These are phyloP conservation scores for Megacollybia marginata DNA, from an alignment of 768 basidiomycete species.

Conservation along the genomic window DNA sequence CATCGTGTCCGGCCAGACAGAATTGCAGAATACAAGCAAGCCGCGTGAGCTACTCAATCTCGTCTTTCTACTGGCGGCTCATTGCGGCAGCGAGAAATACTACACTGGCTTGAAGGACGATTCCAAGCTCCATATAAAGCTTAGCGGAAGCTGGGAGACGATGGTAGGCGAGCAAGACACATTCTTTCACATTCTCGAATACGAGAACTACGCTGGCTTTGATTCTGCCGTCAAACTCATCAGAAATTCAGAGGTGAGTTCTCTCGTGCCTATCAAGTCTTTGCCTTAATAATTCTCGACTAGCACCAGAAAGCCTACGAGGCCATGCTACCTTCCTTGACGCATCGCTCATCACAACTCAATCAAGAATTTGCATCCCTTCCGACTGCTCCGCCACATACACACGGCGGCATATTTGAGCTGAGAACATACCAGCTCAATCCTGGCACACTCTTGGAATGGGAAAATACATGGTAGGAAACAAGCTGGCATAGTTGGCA, in stretches of 20 bases:
- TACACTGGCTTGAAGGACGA: conserved; percentile 77
- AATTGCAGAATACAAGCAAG: conserved; percentile 77
- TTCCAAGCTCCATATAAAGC: conserved; percentile 67
- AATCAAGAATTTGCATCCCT: conserved; percentile 95
- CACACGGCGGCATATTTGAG: conserved; percentile 90
- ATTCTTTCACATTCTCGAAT: conserved; percentile 79
- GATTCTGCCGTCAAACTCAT: conserved; percentile 69
- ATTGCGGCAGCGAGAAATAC: conserved; percentile 60
- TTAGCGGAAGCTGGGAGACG: conserved; percentile 93
- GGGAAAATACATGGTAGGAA: conserved; percentile 84
- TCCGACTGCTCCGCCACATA: conserved; percentile 81
- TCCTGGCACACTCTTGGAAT: conserved; percentile 87
- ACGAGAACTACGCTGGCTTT: conserved; percentile 87
- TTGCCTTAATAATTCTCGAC: conserved; percentile 2
- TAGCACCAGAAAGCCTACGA: conserved; percentile 66
- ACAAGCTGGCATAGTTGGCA: neutral
- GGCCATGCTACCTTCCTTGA: conserved; percentile 70
- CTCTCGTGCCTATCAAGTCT: neutral
- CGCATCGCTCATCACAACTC: conserved; percentile 67
- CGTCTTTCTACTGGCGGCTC: neutral
- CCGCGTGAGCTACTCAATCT: conserved; percentile 53
- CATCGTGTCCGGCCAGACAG: conserved; percentile 83
- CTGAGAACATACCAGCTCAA: conserved; percentile 82
- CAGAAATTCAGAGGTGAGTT: conserved; percentile 54
- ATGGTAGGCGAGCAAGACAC: conserved; percentile 85